Base-by-base conservation (phyloP, 495 filamentous ascomycete genomes). In the Penicillium pulvis region DNA sequence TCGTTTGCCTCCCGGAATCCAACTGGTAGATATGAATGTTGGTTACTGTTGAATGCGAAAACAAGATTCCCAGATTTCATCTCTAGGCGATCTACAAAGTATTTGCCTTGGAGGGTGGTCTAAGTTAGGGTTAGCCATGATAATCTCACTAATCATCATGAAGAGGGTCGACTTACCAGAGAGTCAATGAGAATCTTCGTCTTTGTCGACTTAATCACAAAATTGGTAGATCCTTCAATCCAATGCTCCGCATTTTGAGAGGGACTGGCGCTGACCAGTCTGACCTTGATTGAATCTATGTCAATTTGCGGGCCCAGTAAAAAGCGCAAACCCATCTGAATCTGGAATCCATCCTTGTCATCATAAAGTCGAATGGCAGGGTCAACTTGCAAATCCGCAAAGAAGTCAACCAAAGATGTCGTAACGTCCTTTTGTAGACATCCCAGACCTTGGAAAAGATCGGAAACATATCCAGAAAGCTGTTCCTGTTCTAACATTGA, bases 291-390 rank as follows among this genome's bases (percentile, higher is more conserved):
- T 36, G 83, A 76, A 20, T 90, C 78, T 11, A 93, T 76, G 41
- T 84, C 76, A 51, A 97, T 80, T 6, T 85, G 78, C 42, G 90
- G 90, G 6, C 83, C 82, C 3, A 97, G 73, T 1, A 96, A 71
- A 70, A 90, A 93, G 35, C 83, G 77, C 49, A 97, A 75, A 35
- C 80, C 81, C 10, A 98, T 64, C 35, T 80, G 78, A 35, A 97
- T 69, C 35, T 88, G 83, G 60, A 96, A 93, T 24, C 91, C 87
- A 71, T 98, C 94, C 62, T 80, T 84, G 23, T 85, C 83, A 5
- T 86, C 79, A 45, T 85, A 83, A 64, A 96, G 90, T 17, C 79
- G 74, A 16, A 92, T 84, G 26, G 85, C 83, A 1, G 85, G 87
- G 45, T 91, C 85, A 4, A 96, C 79, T 28, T 82, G 70, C 10